These are phyloP conservation scores for Amanita exitialis DNA, from an alignment of 768 basidiomycete genomes.

Conservation along the genomic window DNA sequence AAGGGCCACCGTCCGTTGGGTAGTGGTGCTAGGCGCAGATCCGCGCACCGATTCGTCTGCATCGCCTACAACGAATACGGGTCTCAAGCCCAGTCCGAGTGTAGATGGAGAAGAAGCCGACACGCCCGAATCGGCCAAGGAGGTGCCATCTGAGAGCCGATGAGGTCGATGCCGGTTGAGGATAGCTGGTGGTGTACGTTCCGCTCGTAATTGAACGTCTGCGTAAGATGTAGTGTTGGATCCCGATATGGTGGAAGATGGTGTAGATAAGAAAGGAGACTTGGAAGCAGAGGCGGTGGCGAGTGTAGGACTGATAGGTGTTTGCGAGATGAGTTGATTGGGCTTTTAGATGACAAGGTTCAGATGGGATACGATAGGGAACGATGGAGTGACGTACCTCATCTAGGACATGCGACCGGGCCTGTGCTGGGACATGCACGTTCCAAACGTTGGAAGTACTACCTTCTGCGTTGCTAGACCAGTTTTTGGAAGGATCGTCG, in stretches of 20 bases:
- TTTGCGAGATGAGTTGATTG: not conserved
- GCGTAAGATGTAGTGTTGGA: too few species aligned
- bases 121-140: not conserved
- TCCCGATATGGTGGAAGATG: not conserved
- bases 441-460: not conserved
- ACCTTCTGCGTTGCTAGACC: not conserved
- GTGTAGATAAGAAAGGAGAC: not conserved
- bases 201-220: not conserved
- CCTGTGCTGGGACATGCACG: not conserved
- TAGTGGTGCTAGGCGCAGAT: not conserved
- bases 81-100: not conserved
- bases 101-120: not conserved
- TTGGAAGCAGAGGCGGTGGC: not conserved
- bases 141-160: not conserved
- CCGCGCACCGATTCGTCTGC: not conserved
- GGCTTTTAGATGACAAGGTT: not conserved
- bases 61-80: not conserved
- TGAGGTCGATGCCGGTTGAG: not conserved
- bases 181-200: not conserved
- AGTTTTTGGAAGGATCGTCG: not conserved
- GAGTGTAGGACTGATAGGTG: not conserved
- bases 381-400: not conserved
- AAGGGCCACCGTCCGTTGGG: not conserved
- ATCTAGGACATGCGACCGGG: not conserved
- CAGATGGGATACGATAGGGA: not conserved